These are phyloP conservation scores for Pharnaceum exiguum DNA, from an alignment of 148 eudicot species.

Conservation along the genomic window DNA sequence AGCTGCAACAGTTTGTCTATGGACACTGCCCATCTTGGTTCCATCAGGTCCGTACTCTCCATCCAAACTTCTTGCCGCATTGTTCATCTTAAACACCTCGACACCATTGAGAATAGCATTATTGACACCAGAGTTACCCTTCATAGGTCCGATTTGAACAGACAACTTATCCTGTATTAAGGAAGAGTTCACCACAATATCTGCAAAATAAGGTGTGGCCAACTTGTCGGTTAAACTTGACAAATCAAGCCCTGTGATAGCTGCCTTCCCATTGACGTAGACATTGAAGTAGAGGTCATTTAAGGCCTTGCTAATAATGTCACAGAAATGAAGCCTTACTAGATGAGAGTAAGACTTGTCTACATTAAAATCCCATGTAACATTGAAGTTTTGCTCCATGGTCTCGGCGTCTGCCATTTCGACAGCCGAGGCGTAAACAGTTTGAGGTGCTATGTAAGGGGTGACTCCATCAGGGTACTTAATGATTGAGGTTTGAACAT, in stretches of 20 bases:
- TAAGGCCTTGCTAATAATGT: conserved; percentile 58
- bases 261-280: conserved; percentile 48
- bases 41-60: conserved; percentile 70
- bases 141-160: conserved; percentile 58
- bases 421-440: conserved; percentile 57
- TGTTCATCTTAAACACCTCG: conserved; percentile 71
- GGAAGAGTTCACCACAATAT: conserved; percentile 49
- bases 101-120: conserved; percentile 73
- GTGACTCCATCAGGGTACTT: conserved; percentile 48
- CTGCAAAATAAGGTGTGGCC: conserved; percentile 52
- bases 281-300: conserved; percentile 74
- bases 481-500: conserved; percentile 37
- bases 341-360: conserved; percentile 44
- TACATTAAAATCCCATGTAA: conserved; percentile 52
- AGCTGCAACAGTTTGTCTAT: conserved; percentile 48
- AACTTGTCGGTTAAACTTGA: conserved; percentile 46
- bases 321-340: conserved; percentile 74
- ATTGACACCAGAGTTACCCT: conserved; percentile 30
- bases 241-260: conserved; percentile 57
- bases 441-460: conserved; percentile 56
- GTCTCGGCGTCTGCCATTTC: conserved; percentile 60
- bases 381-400: conserved; percentile 49
- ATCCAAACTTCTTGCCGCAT: conserved; percentile 61
- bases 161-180: conserved; percentile 35
- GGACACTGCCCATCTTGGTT: conserved; percentile 8